These are phyloP conservation scores for Spergularia azorica DNA, from an alignment of 179 eudicot species.

Conservation along the genomic window DNA sequence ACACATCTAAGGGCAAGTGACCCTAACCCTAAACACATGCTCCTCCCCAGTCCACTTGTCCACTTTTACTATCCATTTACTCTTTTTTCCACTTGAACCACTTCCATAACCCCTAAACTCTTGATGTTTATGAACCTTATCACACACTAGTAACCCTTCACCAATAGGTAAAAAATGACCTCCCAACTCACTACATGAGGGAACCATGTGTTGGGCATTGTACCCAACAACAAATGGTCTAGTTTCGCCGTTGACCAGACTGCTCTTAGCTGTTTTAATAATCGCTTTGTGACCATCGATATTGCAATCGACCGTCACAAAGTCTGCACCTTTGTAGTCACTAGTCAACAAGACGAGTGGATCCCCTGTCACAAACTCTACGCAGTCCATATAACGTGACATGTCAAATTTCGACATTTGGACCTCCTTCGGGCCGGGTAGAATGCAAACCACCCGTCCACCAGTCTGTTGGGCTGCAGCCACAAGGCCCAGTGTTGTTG, in stretches of 20 bases:
- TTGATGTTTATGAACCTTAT: constrained; percentile 19
- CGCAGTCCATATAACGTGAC: constrained; percentile 39
- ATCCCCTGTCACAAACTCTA: constrained; percentile 57
- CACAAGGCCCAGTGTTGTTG: constrained; percentile 64
- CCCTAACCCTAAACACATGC: constrained; percentile 37
- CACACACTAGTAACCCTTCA: constrained; percentile 31
- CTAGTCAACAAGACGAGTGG: constrained; percentile 35
- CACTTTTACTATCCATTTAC: constrained; percentile 43
- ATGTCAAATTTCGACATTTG: constrained; percentile 39
- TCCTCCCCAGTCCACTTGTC: constrained; percentile 50
- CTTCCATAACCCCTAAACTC: constrained; percentile 3
- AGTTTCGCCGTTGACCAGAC: background rate
- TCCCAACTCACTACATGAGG: constrained; percentile 28
- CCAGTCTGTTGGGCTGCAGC: constrained; percentile 75
- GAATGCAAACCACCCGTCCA: constrained; percentile 61
- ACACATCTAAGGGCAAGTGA: constrained; percentile 20
- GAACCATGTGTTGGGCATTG: constrained; percentile 33
- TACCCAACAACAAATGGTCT: constrained; percentile 37
- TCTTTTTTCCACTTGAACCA: constrained; percentile 19
- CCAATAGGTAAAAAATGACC: constrained; percentile 45
- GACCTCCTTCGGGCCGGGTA: constrained; percentile 39
- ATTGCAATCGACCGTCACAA: constrained; percentile 53
- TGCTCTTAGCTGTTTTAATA: constrained; percentile 4
- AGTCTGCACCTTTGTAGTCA: constrained; percentile 45
- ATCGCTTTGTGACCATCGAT: constrained; percentile 20